A percentile compares a stretch with the other conserved stretches of the same genome.
phyloP scores from a whole-genome alignment of 2,329 filamentous ascomycete genomes.

The Phaeomoniella chlamydospora region DNA sequence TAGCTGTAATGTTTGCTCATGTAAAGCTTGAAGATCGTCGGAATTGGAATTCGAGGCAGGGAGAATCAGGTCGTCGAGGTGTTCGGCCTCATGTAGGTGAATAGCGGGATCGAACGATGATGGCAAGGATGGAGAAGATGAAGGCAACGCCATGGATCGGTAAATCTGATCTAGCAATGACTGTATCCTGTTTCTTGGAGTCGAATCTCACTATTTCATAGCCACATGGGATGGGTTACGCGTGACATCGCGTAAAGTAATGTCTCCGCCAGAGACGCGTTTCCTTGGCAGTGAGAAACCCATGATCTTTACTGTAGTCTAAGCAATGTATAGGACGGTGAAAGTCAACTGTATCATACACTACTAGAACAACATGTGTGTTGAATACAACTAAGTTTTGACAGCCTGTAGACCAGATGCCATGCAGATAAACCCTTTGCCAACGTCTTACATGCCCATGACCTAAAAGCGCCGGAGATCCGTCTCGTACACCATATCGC shows the following conservation, averaged over 20 bases:
- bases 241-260: neutral
- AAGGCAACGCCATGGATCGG: constrained; percentile 10
- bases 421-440: neutral
- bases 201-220: too few relatives aligned
- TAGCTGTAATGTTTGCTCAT: constrained; percentile 18
- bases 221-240: too few relatives aligned
- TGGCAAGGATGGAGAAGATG: constrained; percentile 20
- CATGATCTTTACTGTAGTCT: too few relatives aligned
- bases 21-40: constrained; percentile 24
- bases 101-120: constrained; percentile 37
- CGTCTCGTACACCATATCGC: too few relatives aligned
- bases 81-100: constrained; percentile 33
- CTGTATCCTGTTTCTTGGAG: neutral
- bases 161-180: neutral
- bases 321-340: too few relatives aligned
- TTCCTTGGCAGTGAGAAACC: neutral
- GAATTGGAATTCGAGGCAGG: constrained; percentile 19
- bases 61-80: constrained; percentile 6
- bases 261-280: too few relatives aligned
- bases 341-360: too few relatives aligned
- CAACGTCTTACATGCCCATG: neutral
- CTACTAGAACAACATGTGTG: neutral
- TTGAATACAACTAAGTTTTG: neutral
- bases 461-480: neutral
- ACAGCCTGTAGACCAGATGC: neutral